These are phyloP conservation scores for Phytophthora melonis DNA, from an alignment of 352 stramenopile species.

Conservation along the genomic window DNA sequence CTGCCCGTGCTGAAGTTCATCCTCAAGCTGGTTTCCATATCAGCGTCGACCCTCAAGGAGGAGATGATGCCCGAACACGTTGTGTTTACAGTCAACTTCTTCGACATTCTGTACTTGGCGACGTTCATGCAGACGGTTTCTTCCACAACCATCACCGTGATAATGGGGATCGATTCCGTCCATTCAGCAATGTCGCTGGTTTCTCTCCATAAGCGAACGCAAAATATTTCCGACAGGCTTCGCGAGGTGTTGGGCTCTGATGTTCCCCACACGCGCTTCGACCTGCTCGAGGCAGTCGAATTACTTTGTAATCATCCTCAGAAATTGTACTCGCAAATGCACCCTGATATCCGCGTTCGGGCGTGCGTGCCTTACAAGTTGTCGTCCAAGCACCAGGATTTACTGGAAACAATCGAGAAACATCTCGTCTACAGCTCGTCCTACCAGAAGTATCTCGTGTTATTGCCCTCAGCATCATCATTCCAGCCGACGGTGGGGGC, in stretches of 20 bases:
- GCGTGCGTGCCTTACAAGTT: no score
- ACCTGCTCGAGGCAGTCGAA: no score
- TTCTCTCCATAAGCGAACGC: background rate
- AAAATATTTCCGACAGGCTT: background rate
- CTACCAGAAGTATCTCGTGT: no score
- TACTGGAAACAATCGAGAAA: no score
- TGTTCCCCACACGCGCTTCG: no score
- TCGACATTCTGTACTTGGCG: background rate
- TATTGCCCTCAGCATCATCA: no score
- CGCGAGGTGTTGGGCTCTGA: background rate
- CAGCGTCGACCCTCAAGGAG: background rate
- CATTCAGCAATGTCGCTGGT: background rate
- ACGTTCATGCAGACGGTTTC: constrained; percentile 11
- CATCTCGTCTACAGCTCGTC: no score
- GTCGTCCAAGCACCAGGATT: no score
- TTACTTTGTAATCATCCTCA: no score
- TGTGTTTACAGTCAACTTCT: constrained; percentile 13
- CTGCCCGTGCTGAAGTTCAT: constrained; percentile 11
- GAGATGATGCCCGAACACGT: constrained; percentile 19
- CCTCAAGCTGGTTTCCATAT: background rate
- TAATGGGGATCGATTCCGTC: background rate
- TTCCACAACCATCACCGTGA: background rate
- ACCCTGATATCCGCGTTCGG: no score
- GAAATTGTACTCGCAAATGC: no score
- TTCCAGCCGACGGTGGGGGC: no score